phyloP scores from a whole-genome alignment of 2,329 filamentous ascomycete species.

The Pestalotiopsis sp. region DNA sequence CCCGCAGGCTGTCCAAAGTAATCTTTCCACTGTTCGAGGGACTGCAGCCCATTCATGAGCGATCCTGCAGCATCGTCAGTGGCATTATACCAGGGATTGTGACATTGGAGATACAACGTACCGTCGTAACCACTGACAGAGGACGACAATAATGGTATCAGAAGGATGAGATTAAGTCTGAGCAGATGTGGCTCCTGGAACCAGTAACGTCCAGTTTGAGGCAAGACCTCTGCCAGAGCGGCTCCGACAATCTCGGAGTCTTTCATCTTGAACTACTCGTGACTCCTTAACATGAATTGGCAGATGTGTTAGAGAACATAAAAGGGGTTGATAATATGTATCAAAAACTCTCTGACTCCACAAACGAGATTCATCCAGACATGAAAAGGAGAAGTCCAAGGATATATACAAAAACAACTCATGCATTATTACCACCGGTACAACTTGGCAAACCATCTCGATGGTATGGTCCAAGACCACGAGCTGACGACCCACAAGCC shows the following conservation, averaged over 20 bases:
- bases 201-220: slow-evolving; percentile 43
- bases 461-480: neutral
- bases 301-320: too few relatives aligned
- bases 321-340: too few relatives aligned
- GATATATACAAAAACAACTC: neutral
- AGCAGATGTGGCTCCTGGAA: slow-evolving; percentile 45
- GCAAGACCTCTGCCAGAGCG: slow-evolving; percentile 36
- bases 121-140: slow-evolving; percentile 44
- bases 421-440: neutral
- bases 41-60: slow-evolving; percentile 43
- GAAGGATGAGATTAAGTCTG: slow-evolving; percentile 44
- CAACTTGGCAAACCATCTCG: neutral
- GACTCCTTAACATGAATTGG: neutral
- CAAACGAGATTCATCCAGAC: neutral
- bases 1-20: slow-evolving; percentile 34
- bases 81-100: neutral
- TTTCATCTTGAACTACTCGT: slow-evolving; percentile 4
- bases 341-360: too few relatives aligned
- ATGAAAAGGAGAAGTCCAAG: neutral
- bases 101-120: slow-evolving; percentile 16
- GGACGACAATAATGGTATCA: slow-evolving; percentile 43
- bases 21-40: slow-evolving; percentile 35
- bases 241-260: slow-evolving; percentile 29
- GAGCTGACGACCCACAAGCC: neutral
- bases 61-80: slow-evolving; percentile 24